Conservation (phyloP, 2,329 filamentous ascomycete genomes). For the Sporothrix pallida region DNA sequence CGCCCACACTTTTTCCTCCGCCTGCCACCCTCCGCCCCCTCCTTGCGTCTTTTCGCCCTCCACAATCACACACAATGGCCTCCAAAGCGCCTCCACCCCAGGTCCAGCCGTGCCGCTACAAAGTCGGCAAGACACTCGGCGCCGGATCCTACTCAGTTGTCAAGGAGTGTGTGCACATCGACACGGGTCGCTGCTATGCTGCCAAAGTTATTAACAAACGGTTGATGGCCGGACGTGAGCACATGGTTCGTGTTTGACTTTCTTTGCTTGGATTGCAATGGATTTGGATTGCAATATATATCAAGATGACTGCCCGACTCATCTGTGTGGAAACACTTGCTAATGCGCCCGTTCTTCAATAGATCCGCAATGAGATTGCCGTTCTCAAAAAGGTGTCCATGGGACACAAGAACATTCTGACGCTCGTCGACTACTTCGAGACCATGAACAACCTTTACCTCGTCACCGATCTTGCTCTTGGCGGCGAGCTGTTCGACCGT, state of each 20-base stretch:
- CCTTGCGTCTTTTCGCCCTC: neutral
- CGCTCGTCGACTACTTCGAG: conserved; percentile 98
- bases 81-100: conserved; percentile 44
- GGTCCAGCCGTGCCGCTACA: conserved; percentile 95
- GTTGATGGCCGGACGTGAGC: conserved; percentile 94
- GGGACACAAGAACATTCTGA: conserved; percentile 98
- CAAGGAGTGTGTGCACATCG: conserved; percentile 98
- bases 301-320: neutral
- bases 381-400: conserved; percentile 98
- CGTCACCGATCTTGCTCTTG: conserved; percentile 93
- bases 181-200: conserved; percentile 96
- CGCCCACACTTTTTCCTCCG: neutral
- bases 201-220: conserved; percentile 99
- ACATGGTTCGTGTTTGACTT: conserved; percentile 72
- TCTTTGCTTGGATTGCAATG: no score
- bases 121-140: conserved; percentile 96
- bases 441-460: conserved; percentile 99
- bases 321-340: neutral
- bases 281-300: no score
- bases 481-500: conserved; percentile 95
- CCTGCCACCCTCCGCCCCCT: neutral
- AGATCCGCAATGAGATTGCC: conserved; percentile 98
- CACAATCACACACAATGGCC: neutral
- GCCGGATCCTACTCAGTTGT: conserved; percentile 98
- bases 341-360: neutral